These are phyloP conservation scores for Parastagonospora avenae DNA, from an alignment of 2,329 filamentous ascomycete species.

Conservation along the genomic window DNA sequence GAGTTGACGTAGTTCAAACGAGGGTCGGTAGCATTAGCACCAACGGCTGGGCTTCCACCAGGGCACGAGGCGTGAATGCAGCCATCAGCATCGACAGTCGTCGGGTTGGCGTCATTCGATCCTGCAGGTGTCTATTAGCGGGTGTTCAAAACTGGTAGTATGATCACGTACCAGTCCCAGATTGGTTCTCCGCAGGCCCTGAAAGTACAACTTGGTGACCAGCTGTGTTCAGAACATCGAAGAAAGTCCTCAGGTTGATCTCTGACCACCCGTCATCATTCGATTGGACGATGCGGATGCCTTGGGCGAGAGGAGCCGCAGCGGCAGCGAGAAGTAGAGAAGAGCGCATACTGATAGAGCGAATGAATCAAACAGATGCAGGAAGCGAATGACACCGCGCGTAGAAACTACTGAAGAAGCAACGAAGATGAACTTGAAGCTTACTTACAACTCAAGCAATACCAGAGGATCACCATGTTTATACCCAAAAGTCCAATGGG, in stretches of 20 bases:
- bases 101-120: conserved; percentile 58
- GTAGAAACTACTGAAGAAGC: not conserved
- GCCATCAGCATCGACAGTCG: conserved; percentile 50
- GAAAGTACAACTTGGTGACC: conserved; percentile 69
- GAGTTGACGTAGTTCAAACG: conserved; percentile 75
- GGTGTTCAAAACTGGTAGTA: not conserved
- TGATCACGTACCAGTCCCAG: conserved; percentile 59
- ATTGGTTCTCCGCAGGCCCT: conserved; percentile 69
- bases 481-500: not conserved
- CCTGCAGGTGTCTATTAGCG: conserved; percentile 48
- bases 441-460: not conserved
- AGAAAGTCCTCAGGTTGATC: conserved; percentile 66
- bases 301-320: conserved; percentile 33
- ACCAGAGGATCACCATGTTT: not conserved
- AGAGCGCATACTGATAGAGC: conserved; percentile 29
- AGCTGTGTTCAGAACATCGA: conserved; percentile 59
- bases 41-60: conserved; percentile 59
- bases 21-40: conserved; percentile 61
- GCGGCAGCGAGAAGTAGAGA: conserved; percentile 26
- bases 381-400: conserved; percentile 4
- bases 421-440: not conserved
- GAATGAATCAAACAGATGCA: conserved; percentile 41
- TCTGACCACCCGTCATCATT: conserved; percentile 80
- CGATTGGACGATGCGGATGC: conserved; percentile 57
- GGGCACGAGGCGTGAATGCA: conserved; percentile 70